phyloP scores from a whole-genome alignment of 1,284 basidiomycete species.

The Phlebopus sp. region DNA sequence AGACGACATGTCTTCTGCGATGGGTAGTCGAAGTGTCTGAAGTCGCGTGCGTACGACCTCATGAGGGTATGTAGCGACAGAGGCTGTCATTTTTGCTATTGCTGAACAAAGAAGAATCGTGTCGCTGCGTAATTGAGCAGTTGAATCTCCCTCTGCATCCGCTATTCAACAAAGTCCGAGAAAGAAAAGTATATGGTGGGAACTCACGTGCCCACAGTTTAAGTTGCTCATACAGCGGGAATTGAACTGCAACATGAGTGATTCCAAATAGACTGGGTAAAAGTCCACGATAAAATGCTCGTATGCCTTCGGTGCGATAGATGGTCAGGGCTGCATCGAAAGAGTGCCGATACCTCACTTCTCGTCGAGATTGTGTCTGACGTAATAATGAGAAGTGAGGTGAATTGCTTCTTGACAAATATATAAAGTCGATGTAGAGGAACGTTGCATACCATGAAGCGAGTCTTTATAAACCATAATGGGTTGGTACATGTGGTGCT shows the following conservation, averaged over 20 bases:
- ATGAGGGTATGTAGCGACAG: constrained; percentile 92
- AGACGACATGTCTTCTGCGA: constrained; percentile 53
- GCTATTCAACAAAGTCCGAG: constrained; percentile 3
- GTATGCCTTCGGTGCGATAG: constrained; percentile 78
- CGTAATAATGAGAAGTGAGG: constrained; percentile 1
- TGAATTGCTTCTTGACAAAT: constrained; percentile 1
- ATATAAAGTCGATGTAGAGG: background rate
- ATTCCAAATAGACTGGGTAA: constrained; percentile 89
- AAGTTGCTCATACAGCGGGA: constrained; percentile 91
- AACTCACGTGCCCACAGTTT: constrained; percentile 80
- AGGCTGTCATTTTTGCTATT: constrained; percentile 90
- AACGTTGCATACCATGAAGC: constrained; percentile 80
- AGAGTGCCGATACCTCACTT: constrained; percentile 81
- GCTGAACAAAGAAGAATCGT: constrained; percentile 86
- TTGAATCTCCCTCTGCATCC: constrained; percentile 48
- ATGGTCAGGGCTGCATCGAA: constrained; percentile 85
- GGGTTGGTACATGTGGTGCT: constrained; percentile 93
- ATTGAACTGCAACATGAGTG: constrained; percentile 90
- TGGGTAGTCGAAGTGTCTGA: constrained; percentile 75
- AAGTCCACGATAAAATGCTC: constrained; percentile 90
- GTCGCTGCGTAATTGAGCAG: constrained; percentile 58
- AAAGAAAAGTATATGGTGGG: background rate
- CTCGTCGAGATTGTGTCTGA: constrained; percentile 74
- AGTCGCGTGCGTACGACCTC: constrained; percentile 92
- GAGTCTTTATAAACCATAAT: constrained; percentile 95